These are phyloP conservation scores for Rubroshorea leprosula DNA, from an alignment of 345 rosid species.

Conservation along the genomic window DNA sequence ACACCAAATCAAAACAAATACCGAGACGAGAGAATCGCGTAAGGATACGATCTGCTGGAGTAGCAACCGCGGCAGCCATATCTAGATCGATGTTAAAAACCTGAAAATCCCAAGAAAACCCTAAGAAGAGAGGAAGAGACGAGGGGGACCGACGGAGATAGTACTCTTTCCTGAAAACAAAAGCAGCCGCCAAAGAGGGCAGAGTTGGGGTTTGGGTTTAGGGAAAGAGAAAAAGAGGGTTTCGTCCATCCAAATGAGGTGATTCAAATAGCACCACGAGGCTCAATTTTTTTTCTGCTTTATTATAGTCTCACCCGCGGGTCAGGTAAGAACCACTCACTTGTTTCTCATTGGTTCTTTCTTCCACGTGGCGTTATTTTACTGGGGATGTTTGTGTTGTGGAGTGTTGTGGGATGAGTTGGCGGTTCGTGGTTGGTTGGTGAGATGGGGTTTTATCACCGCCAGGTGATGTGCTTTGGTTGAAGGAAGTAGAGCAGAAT, in stretches of 20 bases:
- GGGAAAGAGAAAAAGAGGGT: constrained; percentile 43
- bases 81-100: constrained; percentile 20
- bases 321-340: not conserved
- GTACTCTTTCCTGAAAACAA: constrained; percentile 11
- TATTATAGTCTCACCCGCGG: not conserved
- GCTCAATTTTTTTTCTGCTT: not conserved
- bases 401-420: too few relatives aligned
- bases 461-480: too few relatives aligned
- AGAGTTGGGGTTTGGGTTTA: constrained; percentile 33
- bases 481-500: too few relatives aligned
- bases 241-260: constrained; percentile 28
- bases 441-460: too few relatives aligned
- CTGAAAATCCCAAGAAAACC: constrained; percentile 20
- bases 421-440: too few relatives aligned
- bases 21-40: constrained; percentile 9
- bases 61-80: constrained; percentile 68
- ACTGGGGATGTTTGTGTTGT: not conserved
- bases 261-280: constrained; percentile 53
- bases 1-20: constrained; percentile 21
- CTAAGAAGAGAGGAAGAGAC: constrained; percentile 17
- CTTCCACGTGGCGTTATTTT: not conserved
- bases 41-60: constrained; percentile 83
- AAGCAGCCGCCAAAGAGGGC: constrained; percentile 36
- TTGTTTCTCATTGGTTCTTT: not conserved
- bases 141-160: constrained; percentile 18